Evolutionary conservation across 768 basidiomycete species (phyloP).

Genomic region (Mycena capillaripes): DNA sequence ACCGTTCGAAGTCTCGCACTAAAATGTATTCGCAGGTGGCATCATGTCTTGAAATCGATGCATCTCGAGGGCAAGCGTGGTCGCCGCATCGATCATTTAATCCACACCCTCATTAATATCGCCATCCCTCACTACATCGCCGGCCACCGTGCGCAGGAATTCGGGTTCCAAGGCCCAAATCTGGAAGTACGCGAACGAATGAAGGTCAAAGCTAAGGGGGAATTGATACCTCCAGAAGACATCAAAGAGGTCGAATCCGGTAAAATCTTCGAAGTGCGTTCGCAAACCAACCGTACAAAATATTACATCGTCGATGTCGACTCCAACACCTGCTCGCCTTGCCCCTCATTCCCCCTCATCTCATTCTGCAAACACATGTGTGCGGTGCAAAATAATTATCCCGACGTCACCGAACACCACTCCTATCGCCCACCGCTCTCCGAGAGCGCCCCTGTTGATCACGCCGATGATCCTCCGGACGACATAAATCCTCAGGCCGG

Average conservation of each 20-base stretch:
- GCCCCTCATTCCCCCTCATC: constrained; percentile 27
- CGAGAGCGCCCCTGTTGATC: no score
- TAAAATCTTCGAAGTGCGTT: constrained; percentile 2
- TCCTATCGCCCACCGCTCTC: background rate
- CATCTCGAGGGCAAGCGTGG: constrained; percentile 30
- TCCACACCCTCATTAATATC: constrained; percentile 21
- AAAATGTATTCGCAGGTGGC: constrained; percentile 22
- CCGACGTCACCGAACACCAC: background rate
- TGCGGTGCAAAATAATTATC: constrained; percentile 22
- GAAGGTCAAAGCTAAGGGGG: background rate
- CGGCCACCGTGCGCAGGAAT: constrained; percentile 22
- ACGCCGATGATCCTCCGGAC: no score
- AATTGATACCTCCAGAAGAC: background rate
- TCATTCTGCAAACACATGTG: constrained; percentile 34
- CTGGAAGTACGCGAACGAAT: constrained; percentile 9
- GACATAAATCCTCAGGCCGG: no score
- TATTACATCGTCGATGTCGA: constrained; percentile 22
- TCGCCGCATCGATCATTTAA: constrained; percentile 30
- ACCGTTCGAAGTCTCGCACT: background rate
- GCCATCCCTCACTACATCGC: constrained; percentile 26
- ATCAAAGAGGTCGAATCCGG: constrained; percentile 9
- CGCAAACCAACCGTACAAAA: background rate
- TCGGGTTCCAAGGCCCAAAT: constrained; percentile 34
- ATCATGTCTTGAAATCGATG: constrained; percentile 31
- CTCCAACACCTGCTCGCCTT: constrained; percentile 5